Evolutionary conservation across 2,329 filamentous ascomycete genomes (phyloP), one percentile per base, ranked within the genome.

Genomic region (Talaromyces sp.): DNA sequence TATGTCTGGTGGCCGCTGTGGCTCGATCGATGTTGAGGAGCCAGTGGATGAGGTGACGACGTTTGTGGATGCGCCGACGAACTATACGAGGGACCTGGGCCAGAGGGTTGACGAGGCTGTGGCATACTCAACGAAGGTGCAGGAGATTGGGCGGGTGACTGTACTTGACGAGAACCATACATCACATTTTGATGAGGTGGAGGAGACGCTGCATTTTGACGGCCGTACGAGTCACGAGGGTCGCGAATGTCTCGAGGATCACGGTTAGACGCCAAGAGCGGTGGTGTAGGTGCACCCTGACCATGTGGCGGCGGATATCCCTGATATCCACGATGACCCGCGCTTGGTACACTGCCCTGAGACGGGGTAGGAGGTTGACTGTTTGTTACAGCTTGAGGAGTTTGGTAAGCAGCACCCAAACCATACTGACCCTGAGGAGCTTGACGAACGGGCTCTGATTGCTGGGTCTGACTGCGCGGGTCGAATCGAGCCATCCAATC

Each of bases 401-500:
- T 25, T 35, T 60, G 62, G 25, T 63, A 63, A 23, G 57, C 42
- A 25, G 54, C 37, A 54, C 55, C 39, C 1, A 16, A 12, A 37
- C 28, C 35, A 52, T 63, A 63, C 50, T 76, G 75, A 25, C 71
- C 70, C 4, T 74, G 67, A 40, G 72, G 75, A 16, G 73, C 75
- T 8, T 75, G 72, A 67, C 64, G 74, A 46, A 35, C 68, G 62
- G 8, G 66, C 64, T 63, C 62, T 28, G 62, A 58, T 42, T 66
- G 65, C 50, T 69, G 67, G 21, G 68, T 66, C 57, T 76, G 75
- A 25, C 71, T 72, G 58, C 76, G 67, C 25, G 76, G 76, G 63
- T 79, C 76, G 62, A 78, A 77, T 44, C 76, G 72, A 50, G 75
- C 74, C 70, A 78, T 75, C 76, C 76, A 79, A 62, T 78, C 76